Base-by-base conservation (phyloP, 257 asterid species). In the Parsonsia alboflavescens region DNA sequence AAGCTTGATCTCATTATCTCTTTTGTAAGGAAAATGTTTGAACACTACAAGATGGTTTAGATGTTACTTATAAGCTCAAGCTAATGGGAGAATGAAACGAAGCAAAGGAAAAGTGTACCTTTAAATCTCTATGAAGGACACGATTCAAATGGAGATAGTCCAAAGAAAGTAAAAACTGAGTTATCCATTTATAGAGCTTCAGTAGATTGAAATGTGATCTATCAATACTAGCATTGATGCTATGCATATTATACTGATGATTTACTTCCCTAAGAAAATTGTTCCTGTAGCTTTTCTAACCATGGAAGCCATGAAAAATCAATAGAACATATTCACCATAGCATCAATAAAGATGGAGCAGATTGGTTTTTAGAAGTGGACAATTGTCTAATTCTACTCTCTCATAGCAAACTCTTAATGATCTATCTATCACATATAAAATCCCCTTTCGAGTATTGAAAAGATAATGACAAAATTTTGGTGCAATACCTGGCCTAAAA, bases 181-280 rank as follows among this genome's bases (percentile, higher is more conserved):
- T 86, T 53, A 93, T 81, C 98, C 97, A 93, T 81, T 87, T 90
- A 82, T 96, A 88, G 79, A 93, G 84, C 65, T 81, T 91, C 98
- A 91, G 89, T 63, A 67, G 65, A 44, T 21, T 74, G 39, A 82
- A 77, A 45, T 71, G 59, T 21, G 24, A 44, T 33, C 50, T 33
- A 41, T 50, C 2, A 9, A 26, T 68, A 50, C 2, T 36, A 26
- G 11, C n/a, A 13, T 62, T 6, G 22, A 71, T 53, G 48, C 41
- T 26, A 28, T 12, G 53, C n/a, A 44, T 48, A 33, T 41, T 6
- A 6, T 41, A 1, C 10, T 24, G 44, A 53, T 33, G 39, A 33
- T 33, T 69, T 26, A 36, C 1, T 72, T 71, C 77, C 75, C 53
- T 82, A 90, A 54, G 66, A 93, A 91, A 77, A 82, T 83, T 13